These are phyloP conservation scores for Musa itinerans DNA, from an alignment of 176 grass and related monocot genomes.

Conservation along the genomic window DNA sequence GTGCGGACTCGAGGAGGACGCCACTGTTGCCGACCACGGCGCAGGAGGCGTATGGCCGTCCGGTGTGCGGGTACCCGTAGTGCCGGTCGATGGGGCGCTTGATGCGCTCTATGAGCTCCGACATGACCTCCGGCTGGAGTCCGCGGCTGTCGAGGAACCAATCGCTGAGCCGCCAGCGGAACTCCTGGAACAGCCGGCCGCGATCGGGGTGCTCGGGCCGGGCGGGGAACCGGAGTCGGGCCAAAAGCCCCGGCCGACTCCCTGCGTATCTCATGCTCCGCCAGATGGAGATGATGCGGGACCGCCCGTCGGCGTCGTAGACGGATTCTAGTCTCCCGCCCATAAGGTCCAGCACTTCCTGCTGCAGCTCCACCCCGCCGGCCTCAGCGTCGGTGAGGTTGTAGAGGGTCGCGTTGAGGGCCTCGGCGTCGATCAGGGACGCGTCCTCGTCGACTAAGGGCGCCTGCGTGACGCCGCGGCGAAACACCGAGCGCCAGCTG, in stretches of 20 bases:
- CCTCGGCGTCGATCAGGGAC: background rate
- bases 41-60: constrained; percentile 32
- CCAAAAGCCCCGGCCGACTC: background rate
- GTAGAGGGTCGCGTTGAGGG: constrained; percentile 4
- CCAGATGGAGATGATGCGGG: constrained; percentile 17
- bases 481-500: background rate
- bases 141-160: constrained; percentile 12
- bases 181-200: constrained; percentile 10
- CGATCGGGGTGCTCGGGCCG: constrained; percentile 12
- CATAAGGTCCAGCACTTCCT: constrained; percentile 34
- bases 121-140: constrained; percentile 6
- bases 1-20: constrained; percentile 39
- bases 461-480: background rate
- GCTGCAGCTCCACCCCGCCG: background rate
- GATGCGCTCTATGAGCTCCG: constrained; percentile 12
- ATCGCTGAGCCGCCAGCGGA: constrained; percentile 10
- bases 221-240: constrained; percentile 17
- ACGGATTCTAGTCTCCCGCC: constrained; percentile 9
- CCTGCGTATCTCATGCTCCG: background rate
- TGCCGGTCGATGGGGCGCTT: constrained; percentile 25
- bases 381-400: constrained; percentile 18
- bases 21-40: constrained; percentile 81
- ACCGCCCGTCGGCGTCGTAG: constrained; percentile 11
- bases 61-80: background rate
- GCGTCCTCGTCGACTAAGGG: too few relatives aligned